Evolutionary conservation across 768 basidiomycete genomes (phyloP).

Genomic region (Pholiota molesta): DNA sequence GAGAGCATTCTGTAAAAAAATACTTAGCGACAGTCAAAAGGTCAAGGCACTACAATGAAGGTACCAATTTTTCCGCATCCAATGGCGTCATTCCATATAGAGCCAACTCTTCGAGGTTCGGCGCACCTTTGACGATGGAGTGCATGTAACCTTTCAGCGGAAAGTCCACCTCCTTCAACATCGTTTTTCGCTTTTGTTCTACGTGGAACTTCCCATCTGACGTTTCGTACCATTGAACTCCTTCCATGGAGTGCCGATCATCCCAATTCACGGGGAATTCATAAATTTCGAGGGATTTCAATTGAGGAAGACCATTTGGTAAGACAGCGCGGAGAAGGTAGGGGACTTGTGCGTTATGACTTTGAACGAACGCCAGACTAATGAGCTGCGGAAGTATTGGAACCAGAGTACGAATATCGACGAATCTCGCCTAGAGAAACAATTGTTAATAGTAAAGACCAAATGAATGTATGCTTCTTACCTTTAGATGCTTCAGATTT

Average conservation of each 20-base stretch:
- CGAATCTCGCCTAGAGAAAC: constrained; percentile 9
- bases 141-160: constrained; percentile 11
- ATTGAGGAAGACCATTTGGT: constrained; percentile 16
- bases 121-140: constrained; percentile 13
- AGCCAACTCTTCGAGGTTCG: constrained; percentile 17
- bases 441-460: not conserved
- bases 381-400: constrained; percentile 12
- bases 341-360: constrained; percentile 19
- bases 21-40: too few relatives aligned
- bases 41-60: not conserved
- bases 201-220: constrained; percentile 9
- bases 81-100: not conserved
- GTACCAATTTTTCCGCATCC: not conserved
- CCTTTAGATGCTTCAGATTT: constrained; percentile 1
- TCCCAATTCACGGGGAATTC: not conserved
- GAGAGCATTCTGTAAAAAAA: too few relatives aligned
- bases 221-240: constrained; percentile 17
- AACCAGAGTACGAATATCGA: constrained; percentile 8
- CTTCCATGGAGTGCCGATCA: constrained; percentile 7
- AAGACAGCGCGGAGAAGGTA: constrained; percentile 21
- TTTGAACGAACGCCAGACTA: constrained; percentile 7
- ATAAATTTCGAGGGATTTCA: constrained; percentile 17
- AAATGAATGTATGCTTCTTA: not conserved
- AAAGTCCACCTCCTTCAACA: not conserved
- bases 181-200: not conserved